Evolutionary conservation across 495 filamentous ascomycete species (phyloP).

Genomic region (Penicillium simplicissimum): DNA sequence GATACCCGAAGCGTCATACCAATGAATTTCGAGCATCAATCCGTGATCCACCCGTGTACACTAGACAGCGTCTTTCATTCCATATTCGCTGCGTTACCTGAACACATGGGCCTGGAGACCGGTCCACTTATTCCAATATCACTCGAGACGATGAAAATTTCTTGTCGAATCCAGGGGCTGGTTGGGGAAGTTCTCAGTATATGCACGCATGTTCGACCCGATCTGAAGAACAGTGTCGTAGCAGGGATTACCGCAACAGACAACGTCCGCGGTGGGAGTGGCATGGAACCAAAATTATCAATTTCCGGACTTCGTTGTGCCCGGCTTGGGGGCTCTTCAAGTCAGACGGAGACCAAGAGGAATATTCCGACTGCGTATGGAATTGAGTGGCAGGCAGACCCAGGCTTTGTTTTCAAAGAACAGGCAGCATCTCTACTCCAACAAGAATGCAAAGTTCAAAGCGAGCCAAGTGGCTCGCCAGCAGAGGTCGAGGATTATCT

Average conservation of each 20-base stretch:
- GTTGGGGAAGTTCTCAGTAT: constrained; percentile 21
- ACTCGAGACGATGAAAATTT: constrained; percentile 27
- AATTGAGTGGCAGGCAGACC: constrained; percentile 27
- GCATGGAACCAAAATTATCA: constrained; percentile 12
- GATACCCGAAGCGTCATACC: constrained; percentile 52
- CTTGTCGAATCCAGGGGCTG: constrained; percentile 11
- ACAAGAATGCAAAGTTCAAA: not conserved
- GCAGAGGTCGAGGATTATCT: not conserved
- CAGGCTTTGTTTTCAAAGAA: constrained; percentile 8
- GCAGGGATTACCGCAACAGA: constrained; percentile 18
- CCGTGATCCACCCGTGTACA: constrained; percentile 46
- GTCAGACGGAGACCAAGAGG: not conserved
- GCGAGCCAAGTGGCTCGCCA: not conserved
- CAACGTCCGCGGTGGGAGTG: not conserved
- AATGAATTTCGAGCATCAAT: constrained; percentile 40
- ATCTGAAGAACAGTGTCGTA: constrained; percentile 1
- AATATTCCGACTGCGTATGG: constrained; percentile 16
- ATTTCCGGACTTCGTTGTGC: constrained; percentile 23
- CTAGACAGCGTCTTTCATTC: constrained; percentile 50
- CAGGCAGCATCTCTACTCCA: not conserved
- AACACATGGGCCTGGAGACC: constrained; percentile 2
- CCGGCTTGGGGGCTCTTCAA: constrained; percentile 12
- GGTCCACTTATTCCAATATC: constrained; percentile 33
- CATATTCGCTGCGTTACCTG: constrained; percentile 22
- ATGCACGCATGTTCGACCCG: constrained; percentile 16